Evolutionary conservation across 257 asterid species (phyloP).

Genomic region (Capsicum pubescens): DNA sequence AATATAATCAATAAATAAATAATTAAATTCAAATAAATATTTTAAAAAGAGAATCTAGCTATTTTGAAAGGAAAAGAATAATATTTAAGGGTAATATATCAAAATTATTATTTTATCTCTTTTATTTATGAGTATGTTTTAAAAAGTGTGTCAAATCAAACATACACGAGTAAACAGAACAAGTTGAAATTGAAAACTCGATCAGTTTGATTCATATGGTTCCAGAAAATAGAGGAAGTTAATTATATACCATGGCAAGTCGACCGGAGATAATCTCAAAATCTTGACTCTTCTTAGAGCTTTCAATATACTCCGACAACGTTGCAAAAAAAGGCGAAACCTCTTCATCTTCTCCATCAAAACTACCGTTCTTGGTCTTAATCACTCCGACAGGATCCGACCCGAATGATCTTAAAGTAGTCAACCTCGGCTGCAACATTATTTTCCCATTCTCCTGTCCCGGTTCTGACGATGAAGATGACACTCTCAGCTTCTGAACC

Average conservation of each 20-base stretch:
- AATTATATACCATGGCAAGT: slow-evolving; percentile 77
- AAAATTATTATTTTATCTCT: too few species aligned
- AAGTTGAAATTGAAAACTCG: background rate
- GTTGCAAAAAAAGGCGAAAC: slow-evolving; percentile 69
- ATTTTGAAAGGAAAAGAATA: too few species aligned
- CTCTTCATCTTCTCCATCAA: slow-evolving; percentile 40
- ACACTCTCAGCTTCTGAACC: slow-evolving; percentile 45
- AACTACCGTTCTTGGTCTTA: slow-evolving; percentile 35
- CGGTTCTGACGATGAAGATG: slow-evolving; percentile 30
- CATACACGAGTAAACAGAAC: too few species aligned
- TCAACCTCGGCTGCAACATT: slow-evolving; percentile 84
- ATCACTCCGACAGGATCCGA: slow-evolving; percentile 47
- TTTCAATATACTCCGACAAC: slow-evolving; percentile 74
- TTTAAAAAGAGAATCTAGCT: too few species aligned
- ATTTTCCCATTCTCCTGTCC: slow-evolving; percentile 51
- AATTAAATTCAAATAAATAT: too few species aligned
- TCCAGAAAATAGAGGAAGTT: background rate
- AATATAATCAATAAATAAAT: too few species aligned
- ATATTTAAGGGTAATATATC: too few species aligned
- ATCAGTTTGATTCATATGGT: too few species aligned
- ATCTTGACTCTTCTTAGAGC: slow-evolving; percentile 76
- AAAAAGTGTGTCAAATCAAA: too few species aligned
- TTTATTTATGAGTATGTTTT: too few species aligned
- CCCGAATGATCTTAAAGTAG: slow-evolving; percentile 69
- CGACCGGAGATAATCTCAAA: slow-evolving; percentile 91